phyloP scores from a whole-genome alignment of 2,329 filamentous ascomycete species.

The Ceratocystis papillata region DNA sequence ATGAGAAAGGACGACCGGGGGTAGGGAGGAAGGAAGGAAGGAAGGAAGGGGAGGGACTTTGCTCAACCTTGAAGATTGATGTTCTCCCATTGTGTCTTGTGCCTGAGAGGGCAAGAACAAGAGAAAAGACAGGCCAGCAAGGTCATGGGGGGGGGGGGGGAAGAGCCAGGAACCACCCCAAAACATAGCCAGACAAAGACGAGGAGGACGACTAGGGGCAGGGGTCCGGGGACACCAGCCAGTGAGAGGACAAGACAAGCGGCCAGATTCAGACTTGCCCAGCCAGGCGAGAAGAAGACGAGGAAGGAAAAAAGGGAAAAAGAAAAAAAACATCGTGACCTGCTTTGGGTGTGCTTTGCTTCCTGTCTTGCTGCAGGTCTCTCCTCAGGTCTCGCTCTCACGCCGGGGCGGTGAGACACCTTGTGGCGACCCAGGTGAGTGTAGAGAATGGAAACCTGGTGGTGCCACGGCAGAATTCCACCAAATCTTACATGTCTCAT shows the following conservation, averaged over 20 bases:
- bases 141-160: too few relatives aligned
- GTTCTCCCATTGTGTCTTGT: background rate
- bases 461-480: background rate
- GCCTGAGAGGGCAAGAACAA: background rate
- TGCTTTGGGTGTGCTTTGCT: background rate
- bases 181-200: slow-evolving; percentile 12
- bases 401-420: background rate
- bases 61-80: background rate
- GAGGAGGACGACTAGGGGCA: background rate
- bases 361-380: background rate
- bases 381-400: background rate
- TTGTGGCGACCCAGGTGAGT: slow-evolving; percentile 3
- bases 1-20: slow-evolving; percentile 1
- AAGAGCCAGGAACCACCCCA: slow-evolving; percentile 3
- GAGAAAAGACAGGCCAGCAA: background rate
- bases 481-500: background rate
- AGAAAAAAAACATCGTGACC: background rate
- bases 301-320: background rate
- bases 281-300: background rate
- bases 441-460: background rate
- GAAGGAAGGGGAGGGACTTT: background rate
- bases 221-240: background rate
- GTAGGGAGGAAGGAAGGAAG: background rate
- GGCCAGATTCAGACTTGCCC: background rate
- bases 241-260: background rate